Conservation (phyloP, 192 early-diverging fungal species). For the Coemansia umbellata region DNA sequence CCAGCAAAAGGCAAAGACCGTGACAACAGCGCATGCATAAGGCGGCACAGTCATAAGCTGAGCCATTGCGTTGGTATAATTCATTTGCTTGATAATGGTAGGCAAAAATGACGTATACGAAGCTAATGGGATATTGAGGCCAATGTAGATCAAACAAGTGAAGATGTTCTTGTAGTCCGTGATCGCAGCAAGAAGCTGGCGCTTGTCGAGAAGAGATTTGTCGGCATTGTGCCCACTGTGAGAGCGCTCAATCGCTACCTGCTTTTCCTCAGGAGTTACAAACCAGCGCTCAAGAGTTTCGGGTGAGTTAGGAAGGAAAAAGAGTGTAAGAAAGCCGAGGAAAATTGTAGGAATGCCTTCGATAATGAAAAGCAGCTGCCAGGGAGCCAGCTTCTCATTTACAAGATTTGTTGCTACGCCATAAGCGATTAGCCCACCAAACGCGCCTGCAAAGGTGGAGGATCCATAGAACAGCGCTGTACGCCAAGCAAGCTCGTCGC, state of each 20-base stretch:
- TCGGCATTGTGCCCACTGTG: conserved; percentile 40
- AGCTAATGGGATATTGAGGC: conserved; percentile 60
- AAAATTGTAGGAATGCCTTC: conserved; percentile 62
- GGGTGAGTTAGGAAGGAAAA: conserved; percentile 57
- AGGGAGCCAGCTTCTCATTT: conserved; percentile 53
- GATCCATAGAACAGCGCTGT: conserved; percentile 65
- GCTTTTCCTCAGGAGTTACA: conserved; percentile 51
- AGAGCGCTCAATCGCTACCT: conserved; percentile 53
- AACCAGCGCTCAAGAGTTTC: conserved; percentile 43
- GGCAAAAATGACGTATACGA: conserved; percentile 68
- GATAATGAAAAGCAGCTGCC: conserved; percentile 72
- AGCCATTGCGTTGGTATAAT: conserved; percentile 50
- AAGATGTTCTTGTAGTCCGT: conserved; percentile 54
- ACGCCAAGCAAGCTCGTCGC: conserved; percentile 62
- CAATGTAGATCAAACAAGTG: conserved; percentile 60
- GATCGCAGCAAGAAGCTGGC: conserved; percentile 48
- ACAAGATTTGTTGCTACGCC: conserved; percentile 57
- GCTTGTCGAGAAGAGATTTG: conserved; percentile 25
- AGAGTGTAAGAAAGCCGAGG: conserved; percentile 54
- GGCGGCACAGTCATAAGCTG: conserved; percentile 55
- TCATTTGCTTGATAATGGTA: conserved; percentile 65
- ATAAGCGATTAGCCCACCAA: conserved; percentile 72
- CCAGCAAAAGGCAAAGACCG: conserved; percentile 38
- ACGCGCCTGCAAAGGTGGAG: conserved; percentile 68
- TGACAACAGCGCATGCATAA: conserved; percentile 46